phyloP scores from a whole-genome alignment of 495 filamentous ascomycete genomes.

The Hypoxylon cercidicola region DNA sequence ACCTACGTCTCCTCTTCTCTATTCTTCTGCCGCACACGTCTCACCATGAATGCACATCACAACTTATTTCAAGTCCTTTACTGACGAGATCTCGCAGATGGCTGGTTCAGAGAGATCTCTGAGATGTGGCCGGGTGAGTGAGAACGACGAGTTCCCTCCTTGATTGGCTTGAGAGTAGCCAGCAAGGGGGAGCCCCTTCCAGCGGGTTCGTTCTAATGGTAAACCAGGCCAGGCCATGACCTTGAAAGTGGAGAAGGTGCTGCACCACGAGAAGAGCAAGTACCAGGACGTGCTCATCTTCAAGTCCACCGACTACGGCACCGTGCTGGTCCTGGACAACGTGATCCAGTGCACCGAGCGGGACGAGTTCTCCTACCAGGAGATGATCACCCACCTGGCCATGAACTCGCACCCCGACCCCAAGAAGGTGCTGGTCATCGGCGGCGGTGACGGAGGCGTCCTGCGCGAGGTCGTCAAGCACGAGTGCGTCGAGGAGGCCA shows the following conservation, averaged over 20 bases:
- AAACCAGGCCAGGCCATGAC: slow-evolving; percentile 88
- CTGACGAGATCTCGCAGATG: slow-evolving; percentile 69
- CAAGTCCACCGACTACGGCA: slow-evolving; percentile 95
- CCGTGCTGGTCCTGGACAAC: slow-evolving; percentile 97
- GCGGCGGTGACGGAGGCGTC: slow-evolving; percentile 96
- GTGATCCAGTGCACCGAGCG: slow-evolving; percentile 98
- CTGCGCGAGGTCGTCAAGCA: slow-evolving; percentile 99
- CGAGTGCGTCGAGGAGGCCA: slow-evolving; percentile 89
- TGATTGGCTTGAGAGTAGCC: neutral
- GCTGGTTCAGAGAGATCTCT: slow-evolving; percentile 99
- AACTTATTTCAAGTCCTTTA: slow-evolving; percentile 1
- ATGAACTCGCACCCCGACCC: slow-evolving; percentile 99
- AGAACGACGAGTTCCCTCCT: neutral
- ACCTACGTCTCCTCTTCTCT: neutral
- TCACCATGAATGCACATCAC: neutral
- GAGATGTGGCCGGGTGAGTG: slow-evolving; percentile 90
- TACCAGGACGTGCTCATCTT: slow-evolving; percentile 99
- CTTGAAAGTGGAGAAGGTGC: slow-evolving; percentile 94
- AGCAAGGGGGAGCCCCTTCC: neutral
- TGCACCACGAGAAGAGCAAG: slow-evolving; percentile 98
- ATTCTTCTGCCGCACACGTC: neutral
- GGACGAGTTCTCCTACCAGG: slow-evolving; percentile 99
- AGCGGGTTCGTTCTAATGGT: slow-evolving; percentile 21
- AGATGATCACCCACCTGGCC: slow-evolving; percentile 99
- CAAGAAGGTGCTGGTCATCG: slow-evolving; percentile 97